These are phyloP conservation scores for Suhomyces faveliae DNA, from an alignment of 805 yeast species.

Conservation along the genomic window DNA sequence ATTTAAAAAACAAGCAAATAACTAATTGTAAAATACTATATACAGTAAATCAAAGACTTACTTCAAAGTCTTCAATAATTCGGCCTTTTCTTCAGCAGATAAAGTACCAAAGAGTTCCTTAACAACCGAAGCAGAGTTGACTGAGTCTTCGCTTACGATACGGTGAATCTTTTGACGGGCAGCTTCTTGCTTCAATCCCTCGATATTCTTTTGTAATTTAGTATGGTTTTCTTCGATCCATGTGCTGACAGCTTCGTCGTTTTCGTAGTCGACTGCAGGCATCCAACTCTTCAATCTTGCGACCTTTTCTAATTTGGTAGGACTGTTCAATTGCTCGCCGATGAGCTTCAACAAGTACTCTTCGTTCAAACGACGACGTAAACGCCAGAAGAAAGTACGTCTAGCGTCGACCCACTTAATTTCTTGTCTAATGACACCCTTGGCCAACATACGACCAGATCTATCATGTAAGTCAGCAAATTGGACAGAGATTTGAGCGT, in stretches of 20 bases:
- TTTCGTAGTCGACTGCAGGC: slow-evolving; percentile 66
- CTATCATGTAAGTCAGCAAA: slow-evolving; percentile 98
- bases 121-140: slow-evolving; percentile 29
- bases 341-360: slow-evolving; percentile 80
- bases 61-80: slow-evolving; percentile 24
- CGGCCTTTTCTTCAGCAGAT: slow-evolving; percentile 35
- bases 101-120: slow-evolving; percentile 35
- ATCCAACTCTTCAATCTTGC: slow-evolving; percentile 88
- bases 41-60: slow-evolving; percentile 2
- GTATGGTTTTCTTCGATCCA: slow-evolving; percentile 83
- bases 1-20: neutral
- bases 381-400: slow-evolving; percentile 98
- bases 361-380: slow-evolving; percentile 92
- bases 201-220: slow-evolving; percentile 57
- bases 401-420: slow-evolving; percentile 85
- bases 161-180: slow-evolving; percentile 64
- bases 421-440: slow-evolving; percentile 84
- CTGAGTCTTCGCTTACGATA: slow-evolving; percentile 38
- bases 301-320: slow-evolving; percentile 73
- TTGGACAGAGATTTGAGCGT: slow-evolving; percentile 89
- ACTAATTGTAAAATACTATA: neutral
- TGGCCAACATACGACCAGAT: slow-evolving; percentile 95
- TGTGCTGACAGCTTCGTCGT: slow-evolving; percentile 75
- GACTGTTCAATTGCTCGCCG: slow-evolving; percentile 54
- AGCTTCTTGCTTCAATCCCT: slow-evolving; percentile 62